Evolutionary conservation across 2,329 filamentous ascomycete species (phyloP), one percentile per base, ranked within the genome.

Genomic region (Neonectria hederae): DNA sequence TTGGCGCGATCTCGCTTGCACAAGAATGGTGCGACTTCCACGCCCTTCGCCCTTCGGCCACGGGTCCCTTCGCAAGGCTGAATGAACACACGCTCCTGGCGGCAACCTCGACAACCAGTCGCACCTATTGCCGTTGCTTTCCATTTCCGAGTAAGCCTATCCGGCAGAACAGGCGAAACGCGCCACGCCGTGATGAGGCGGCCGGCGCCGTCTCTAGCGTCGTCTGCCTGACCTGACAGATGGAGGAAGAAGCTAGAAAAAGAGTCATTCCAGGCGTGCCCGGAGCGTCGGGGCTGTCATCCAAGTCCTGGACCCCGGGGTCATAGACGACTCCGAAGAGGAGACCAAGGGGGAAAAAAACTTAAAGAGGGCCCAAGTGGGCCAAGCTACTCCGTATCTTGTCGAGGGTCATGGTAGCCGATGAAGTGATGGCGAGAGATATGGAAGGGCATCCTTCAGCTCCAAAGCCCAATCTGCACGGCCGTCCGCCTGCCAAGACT

Each of bases 1-100:
- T 62, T 52, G 32, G 32, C 26, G 40, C 53, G 51, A 55, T 61
- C 58, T 61, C 58, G 58, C 51, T 55, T 61, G 58, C 58, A 52
- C 30, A 24, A 55, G 28, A 21, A 46, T 62, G 24, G 24, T 38
- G 21, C 28, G 54, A 56, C 40, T 46, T 53, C 56, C 53, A 57
- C 46, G n/a, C 6, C 28, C 42, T 26, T 28, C 21, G 35, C 52
- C 52, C 35, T 38, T 7, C 35, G 19, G 24, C n/a, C 28, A 24
- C 2, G 19, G 54, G 53, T 17, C 54, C 43, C 30, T 45, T 17
- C 54, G 54, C 54, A 57, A 57, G 54, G 54, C 54, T 49, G 54
- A 57, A 28, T 8, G n/a, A n/a, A 56, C 5, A 38, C 40, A n/a
- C 26, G 35, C 42, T 26, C 46, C 42, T 13, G 42, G 30, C 26